Conservation (phyloP, 148 eudicot genomes). For the Vaccinium corymbosum region DNA sequence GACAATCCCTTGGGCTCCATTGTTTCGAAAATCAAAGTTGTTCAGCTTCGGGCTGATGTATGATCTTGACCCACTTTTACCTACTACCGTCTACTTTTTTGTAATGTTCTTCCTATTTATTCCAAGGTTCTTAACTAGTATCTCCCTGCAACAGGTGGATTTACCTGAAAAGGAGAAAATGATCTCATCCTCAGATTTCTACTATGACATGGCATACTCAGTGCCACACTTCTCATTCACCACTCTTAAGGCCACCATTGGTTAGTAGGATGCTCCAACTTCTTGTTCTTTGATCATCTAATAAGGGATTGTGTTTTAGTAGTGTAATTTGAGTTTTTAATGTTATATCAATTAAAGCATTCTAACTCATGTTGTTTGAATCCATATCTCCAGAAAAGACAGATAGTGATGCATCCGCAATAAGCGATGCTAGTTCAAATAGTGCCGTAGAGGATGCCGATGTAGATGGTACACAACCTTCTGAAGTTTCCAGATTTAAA, state of each 20-base stretch:
- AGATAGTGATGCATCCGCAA: slow-evolving; percentile 10
- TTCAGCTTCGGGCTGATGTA: slow-evolving; percentile 20
- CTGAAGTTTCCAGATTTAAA: not conserved
- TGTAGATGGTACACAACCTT: not conserved
- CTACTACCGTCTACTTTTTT: not conserved
- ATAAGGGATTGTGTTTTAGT: not conserved
- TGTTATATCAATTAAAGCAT: not conserved
- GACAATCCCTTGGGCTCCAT: slow-evolving; percentile 30
- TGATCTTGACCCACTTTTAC: not conserved
- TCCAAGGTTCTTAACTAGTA: not conserved
- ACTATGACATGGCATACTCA: slow-evolving; percentile 39
- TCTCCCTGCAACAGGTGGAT: slow-evolving; percentile 22
- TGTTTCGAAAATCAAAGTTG: slow-evolving; percentile 21
- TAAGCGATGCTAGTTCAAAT: slow-evolving; percentile 12
- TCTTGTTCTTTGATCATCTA: not conserved
- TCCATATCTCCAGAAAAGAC: not conserved
- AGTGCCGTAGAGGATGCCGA: not conserved
- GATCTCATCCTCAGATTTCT: slow-evolving; percentile 27
- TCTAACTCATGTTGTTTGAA: not conserved
- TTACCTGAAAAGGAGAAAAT: slow-evolving; percentile 11
- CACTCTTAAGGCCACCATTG: slow-evolving; percentile 16
- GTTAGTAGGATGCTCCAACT: not conserved
- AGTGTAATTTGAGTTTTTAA: not conserved
- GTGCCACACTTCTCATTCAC: slow-evolving; percentile 40
- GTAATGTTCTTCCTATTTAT: not conserved